These are phyloP conservation scores for Phytophthora capsici DNA, from an alignment of 352 stramenopile genomes.

Conservation along the genomic window DNA sequence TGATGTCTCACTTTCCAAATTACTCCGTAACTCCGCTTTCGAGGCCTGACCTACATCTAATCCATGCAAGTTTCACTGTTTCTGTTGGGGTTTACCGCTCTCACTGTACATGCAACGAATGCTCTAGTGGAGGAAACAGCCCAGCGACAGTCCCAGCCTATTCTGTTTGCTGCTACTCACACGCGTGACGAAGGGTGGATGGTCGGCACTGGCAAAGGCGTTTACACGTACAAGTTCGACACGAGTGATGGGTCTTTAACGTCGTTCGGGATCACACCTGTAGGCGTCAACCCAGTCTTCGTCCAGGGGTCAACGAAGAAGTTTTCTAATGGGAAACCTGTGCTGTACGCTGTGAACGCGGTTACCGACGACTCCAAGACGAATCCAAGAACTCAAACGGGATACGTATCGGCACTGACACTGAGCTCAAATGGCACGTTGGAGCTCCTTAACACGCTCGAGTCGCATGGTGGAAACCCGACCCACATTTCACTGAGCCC, in stretches of 20 bases:
- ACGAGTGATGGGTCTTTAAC: conserved; percentile 43
- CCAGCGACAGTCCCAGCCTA: conserved; percentile 7
- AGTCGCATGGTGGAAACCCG: conserved; percentile 44
- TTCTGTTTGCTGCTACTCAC: conserved; percentile 63
- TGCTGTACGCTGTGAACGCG: conserved; percentile 58
- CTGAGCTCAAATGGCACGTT: conserved; percentile 28
- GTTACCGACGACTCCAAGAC: conserved; percentile 32
- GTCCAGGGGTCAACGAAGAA: conserved; percentile 35
- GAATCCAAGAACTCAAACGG: conserved; percentile 35
- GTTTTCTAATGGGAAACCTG: conserved; percentile 17
- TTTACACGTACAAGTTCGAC: conserved; percentile 58
- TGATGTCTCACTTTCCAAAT: conserved; percentile 1
- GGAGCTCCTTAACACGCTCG: conserved; percentile 45
- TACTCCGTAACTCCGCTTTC: too few species aligned
- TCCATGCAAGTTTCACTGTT: conserved; percentile 12
- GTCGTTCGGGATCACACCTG: conserved; percentile 26
- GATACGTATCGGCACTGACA: conserved; percentile 49
- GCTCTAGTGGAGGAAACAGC: neutral
- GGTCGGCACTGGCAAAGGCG: conserved; percentile 52
- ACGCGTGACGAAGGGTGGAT: conserved; percentile 63
- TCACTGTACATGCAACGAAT: neutral
- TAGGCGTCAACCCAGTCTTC: conserved; percentile 63
- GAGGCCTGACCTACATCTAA: too few species aligned
- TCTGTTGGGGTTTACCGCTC: neutral
- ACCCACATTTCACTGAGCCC: conserved; percentile 54